Conservation (phyloP, 371 early-diverging fungal species). For the Rozella allomycis region DNA sequence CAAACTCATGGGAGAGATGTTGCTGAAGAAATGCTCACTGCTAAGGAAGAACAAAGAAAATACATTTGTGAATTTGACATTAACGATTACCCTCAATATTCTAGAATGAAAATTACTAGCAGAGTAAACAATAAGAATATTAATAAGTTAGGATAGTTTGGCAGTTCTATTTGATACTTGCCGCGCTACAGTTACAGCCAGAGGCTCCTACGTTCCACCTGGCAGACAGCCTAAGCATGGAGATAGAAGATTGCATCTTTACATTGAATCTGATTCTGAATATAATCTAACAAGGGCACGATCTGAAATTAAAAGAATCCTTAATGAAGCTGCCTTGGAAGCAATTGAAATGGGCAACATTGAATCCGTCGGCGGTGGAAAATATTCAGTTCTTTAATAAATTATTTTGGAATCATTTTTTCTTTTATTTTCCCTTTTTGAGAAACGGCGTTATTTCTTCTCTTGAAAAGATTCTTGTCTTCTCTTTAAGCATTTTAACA, state of each 20-base stretch:
- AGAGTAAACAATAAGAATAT: too few species aligned
- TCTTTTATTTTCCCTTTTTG: too few species aligned
- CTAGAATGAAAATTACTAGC: constrained; percentile 90
- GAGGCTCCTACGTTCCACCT: constrained; percentile 64
- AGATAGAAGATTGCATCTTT: constrained; percentile 77
- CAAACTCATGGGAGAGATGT: not conserved
- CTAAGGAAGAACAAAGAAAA: not conserved
- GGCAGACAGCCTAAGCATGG: constrained; percentile 46
- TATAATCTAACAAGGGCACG: constrained; percentile 72
- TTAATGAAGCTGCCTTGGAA: constrained; percentile 47
- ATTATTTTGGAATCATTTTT: too few species aligned
- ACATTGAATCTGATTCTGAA: constrained; percentile 81
- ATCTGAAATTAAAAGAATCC: constrained; percentile 67
- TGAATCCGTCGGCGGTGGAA: too few species aligned
- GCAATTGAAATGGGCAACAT: constrained; percentile 17
- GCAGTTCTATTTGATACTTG: too few species aligned
- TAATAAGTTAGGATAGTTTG: too few species aligned
- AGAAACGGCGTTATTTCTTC: too few species aligned
- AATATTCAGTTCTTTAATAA: too few species aligned
- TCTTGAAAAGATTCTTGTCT: constrained; percentile 5
- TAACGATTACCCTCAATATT: constrained; percentile 89
- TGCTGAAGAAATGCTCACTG: not conserved
- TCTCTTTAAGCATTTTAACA: constrained; percentile 4
- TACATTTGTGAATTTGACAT: constrained; percentile 72
- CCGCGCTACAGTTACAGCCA: constrained; percentile 82